Percentiles rank a stretch among this genome's conserved stretches.
Evolutionary conservation across 1,284 basidiomycete species (phyloP).

Genomic region (Fomitiporia mediterranea): DNA sequence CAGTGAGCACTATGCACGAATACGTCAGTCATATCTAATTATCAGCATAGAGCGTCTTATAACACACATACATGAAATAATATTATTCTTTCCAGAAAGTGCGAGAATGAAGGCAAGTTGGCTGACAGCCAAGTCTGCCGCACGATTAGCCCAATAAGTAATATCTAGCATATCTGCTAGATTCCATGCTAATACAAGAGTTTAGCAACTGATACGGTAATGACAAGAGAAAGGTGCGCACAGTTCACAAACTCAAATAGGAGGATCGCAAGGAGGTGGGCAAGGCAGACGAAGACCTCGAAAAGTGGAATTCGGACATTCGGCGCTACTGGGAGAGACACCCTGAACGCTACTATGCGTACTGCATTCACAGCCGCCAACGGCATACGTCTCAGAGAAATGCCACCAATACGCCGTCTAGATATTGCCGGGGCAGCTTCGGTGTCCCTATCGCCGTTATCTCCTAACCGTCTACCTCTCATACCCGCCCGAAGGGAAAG

Average conservation of each 20-base stretch:
- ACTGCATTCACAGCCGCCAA: constrained; percentile 1
- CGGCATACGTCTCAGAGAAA: constrained; percentile 10
- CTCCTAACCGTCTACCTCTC: background rate
- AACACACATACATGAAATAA: constrained; percentile 35
- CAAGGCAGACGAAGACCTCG: constrained; percentile 3
- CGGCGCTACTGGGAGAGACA: background rate
- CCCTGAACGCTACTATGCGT: constrained; percentile 4
- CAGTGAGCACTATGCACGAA: constrained; percentile 34
- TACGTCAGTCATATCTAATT: background rate
- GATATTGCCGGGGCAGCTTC: background rate
- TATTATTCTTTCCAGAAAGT: constrained; percentile 44
- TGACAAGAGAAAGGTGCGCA: constrained; percentile 3
- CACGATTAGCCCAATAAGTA: constrained; percentile 28
- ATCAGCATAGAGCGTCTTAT: background rate
- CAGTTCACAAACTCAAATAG: constrained; percentile 9
- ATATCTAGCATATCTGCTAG: background rate
- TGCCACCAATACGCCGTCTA: background rate
- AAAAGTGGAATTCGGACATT: background rate
- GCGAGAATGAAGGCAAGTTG: constrained; percentile 43
- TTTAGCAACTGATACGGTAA: too few species aligned
- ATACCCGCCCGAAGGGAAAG: too few species aligned
- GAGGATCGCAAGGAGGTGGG: constrained; percentile 10
- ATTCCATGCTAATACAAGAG: background rate
- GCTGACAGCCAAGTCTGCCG: constrained; percentile 36
- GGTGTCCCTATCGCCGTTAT: background rate